phyloP scores from a whole-genome alignment of 257 asterid species.

The Solanum phureja region DNA sequence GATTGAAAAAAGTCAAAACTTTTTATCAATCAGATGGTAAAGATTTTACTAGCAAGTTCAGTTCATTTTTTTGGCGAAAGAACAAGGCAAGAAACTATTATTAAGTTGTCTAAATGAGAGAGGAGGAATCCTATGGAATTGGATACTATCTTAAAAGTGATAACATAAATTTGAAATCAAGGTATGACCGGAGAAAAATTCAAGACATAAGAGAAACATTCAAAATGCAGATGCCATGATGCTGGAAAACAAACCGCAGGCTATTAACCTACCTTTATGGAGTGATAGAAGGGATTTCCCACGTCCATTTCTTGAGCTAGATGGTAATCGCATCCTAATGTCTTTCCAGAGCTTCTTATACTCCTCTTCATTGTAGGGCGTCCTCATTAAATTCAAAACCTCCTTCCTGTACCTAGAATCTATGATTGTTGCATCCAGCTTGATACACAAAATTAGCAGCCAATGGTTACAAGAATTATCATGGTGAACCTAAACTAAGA shows the following conservation, averaged over 20 bases:
- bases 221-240: not conserved
- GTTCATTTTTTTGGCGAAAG: not conserved
- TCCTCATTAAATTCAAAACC: conserved; percentile 8
- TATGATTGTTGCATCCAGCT: conserved; percentile 8
- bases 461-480: not conserved
- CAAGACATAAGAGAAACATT: not conserved
- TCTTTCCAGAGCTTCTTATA: conserved; percentile 17
- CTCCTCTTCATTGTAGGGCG: conserved; percentile 27
- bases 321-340: not conserved
- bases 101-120: not conserved
- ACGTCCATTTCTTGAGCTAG: not conserved
- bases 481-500: not conserved
- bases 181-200: not conserved
- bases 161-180: not conserved
- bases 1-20: not conserved
- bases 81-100: not conserved
- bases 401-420: conserved; percentile 11
- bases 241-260: not conserved
- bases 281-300: not conserved
- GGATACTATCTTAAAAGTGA: not conserved
- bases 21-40: not conserved
- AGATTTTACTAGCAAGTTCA: not conserved
- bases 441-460: conserved; percentile 6
- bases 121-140: not conserved
- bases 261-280: not conserved